These are phyloP conservation scores for Eucalyptus sideroxylon DNA, from an alignment of 345 rosid genomes.

Conservation along the genomic window DNA sequence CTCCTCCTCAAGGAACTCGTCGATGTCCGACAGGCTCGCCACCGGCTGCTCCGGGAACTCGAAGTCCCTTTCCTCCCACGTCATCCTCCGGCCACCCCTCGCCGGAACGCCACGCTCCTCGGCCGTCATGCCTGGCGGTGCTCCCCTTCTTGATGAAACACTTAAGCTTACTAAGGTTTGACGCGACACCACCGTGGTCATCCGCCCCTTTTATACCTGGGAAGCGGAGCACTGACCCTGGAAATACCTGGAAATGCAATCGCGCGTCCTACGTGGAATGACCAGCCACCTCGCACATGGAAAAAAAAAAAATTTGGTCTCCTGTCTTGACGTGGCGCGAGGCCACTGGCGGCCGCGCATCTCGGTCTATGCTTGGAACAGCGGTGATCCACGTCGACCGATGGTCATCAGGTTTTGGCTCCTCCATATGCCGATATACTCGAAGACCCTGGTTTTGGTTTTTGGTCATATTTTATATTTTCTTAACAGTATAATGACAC, in stretches of 20 bases:
- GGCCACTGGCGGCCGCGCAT: background rate
- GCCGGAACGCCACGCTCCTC: background rate
- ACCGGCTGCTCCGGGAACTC: conserved; percentile 23
- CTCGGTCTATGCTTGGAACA: background rate
- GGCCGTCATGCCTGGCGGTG: background rate
- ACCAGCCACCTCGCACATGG: background rate
- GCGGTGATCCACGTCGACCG: background rate
- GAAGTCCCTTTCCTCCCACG: background rate
- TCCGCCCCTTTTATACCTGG: background rate
- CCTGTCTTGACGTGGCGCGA: background rate
- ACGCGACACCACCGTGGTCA: background rate
- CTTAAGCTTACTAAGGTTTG: background rate
- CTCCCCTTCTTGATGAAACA: background rate
- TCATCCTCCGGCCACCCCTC: conserved; percentile 7
- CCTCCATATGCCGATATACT: background rate
- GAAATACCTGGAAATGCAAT: background rate
- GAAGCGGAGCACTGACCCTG: background rate
- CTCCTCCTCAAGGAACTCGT: conserved; percentile 40
- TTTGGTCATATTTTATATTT: background rate
- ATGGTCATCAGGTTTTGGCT: background rate
- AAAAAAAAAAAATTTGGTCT: background rate
- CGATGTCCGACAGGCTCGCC: conserved; percentile 46
- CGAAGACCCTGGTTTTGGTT: background rate
- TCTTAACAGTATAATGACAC: background rate
- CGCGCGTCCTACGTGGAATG: background rate